These are phyloP conservation scores for Senecio squalidus DNA, from an alignment of 140 eudicot genomes.

Conservation along the genomic window DNA sequence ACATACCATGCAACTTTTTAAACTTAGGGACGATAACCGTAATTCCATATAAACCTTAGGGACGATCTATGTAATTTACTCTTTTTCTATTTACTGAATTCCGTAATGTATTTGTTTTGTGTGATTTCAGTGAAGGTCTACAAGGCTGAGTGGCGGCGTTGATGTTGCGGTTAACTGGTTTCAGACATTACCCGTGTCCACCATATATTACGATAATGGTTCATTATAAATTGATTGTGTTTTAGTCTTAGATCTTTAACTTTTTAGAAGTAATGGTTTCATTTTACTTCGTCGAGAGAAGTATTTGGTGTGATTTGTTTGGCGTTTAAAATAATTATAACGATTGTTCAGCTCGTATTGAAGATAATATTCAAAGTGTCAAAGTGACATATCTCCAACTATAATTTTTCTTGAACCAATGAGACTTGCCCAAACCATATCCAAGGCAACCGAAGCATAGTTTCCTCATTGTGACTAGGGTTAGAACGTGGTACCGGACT, in stretches of 20 bases:
- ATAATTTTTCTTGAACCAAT: too few species aligned
- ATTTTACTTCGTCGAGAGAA: background rate
- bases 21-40: too few species aligned
- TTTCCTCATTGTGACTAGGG: too few species aligned
- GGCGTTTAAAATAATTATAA: background rate
- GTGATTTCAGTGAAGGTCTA: conserved; percentile 19
- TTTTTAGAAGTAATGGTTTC: background rate
- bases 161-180: conserved; percentile 8
- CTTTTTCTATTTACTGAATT: background rate
- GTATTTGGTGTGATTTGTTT: conserved; percentile 19
- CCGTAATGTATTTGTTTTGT: background rate
- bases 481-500: too few species aligned
- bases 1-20: too few species aligned
- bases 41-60: too few species aligned
- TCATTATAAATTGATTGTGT: conserved; percentile 9
- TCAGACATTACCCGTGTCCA: background rate
- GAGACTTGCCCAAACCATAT: too few species aligned
- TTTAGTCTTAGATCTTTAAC: background rate
- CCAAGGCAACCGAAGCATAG: too few species aligned
- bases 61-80: too few species aligned
- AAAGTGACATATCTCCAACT: too few species aligned
- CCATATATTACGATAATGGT: background rate
- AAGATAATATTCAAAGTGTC: background rate
- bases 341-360: background rate
- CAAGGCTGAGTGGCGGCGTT: conserved; percentile 30